Base-by-base conservation (phyloP, 2,329 filamentous ascomycete genomes). In the Aspergillus pseudonomiae region DNA sequence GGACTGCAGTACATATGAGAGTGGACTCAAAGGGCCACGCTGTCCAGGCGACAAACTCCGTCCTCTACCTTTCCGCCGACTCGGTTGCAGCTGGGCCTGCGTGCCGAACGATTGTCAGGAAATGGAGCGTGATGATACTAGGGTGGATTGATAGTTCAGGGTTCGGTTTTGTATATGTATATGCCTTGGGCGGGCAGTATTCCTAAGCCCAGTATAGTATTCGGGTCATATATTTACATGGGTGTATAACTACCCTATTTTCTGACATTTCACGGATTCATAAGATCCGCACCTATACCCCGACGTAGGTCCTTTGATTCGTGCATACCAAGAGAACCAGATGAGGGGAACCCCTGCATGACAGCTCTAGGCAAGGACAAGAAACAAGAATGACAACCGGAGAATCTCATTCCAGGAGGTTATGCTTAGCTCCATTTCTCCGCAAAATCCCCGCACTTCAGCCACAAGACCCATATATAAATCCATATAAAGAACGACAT, bases 1-100 rank as follows among this genome's bases (percentile, higher is more conserved):
- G 78, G 78, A 80, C 63, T 76, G 77, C 60, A 73, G 69, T 16
- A 77, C 77, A 1, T 74, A 75, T 63, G 78, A 80, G 64, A 79
- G 75, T 53, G 75, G 75, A 3, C 67, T 75, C 57, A 77, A 78
- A 66, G 65, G 69, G n/a, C 67, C 73, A 6, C 71, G 77, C 19
- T 60, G 63, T 30, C 66, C 70, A 1, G 72, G 73, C 6, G 74
- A 79, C 62, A 68, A 63, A 46, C 60, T 79, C 32, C 73, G 74
- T 10, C 77, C 78, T 21, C 67, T 81, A 57, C 80, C 80, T 0
- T 81, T 82, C 60, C 63, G 74, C 36, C 73, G 79, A 30, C 65
- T 76, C 53, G 77, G 77, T 5, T 82, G 80, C 65, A 81, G 79
- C 63, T 77, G 74, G 75, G 69, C 65, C 0, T 82, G 80, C 68